Evolutionary conservation across 2,329 filamentous ascomycete genomes (phyloP).

Genomic region (Penicillium digitatum): DNA sequence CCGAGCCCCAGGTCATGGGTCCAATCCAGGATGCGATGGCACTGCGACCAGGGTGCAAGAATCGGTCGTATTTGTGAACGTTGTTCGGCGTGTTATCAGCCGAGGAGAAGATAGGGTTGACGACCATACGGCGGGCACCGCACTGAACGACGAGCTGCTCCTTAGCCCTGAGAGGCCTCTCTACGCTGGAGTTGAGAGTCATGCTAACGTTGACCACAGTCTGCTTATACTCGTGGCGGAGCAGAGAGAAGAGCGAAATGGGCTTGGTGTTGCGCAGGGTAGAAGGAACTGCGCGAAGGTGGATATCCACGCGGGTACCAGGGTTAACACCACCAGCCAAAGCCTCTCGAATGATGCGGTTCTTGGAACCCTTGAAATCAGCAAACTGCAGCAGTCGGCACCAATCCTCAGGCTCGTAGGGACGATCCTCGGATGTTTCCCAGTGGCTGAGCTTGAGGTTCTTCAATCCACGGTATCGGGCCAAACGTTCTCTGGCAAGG

Average conservation of each 20-base stretch:
- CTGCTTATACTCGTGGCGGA: conserved; percentile 93
- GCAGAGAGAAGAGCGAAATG: conserved; percentile 74
- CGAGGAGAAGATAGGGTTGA: conserved; percentile 88
- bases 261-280: conserved; percentile 57
- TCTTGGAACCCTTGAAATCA: conserved; percentile 84
- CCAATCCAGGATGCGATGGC: conserved; percentile 86
- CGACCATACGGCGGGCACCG: conserved; percentile 77
- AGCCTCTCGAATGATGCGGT: conserved; percentile 72
- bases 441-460: conserved; percentile 81
- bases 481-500: conserved; percentile 76
- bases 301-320: conserved; percentile 76
- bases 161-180: conserved; percentile 80
- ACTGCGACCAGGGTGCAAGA: conserved; percentile 82
- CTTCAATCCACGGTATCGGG: conserved; percentile 86
- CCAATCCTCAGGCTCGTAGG: conserved; percentile 88
- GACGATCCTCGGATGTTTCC: conserved; percentile 82
- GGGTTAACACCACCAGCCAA: conserved; percentile 81
- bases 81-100: conserved; percentile 90
- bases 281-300: conserved; percentile 61
- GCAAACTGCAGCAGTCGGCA: conserved; percentile 75
- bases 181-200: conserved; percentile 72
- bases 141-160: conserved; percentile 88
- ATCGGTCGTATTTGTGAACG: conserved; percentile 94
- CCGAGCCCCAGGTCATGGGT: conserved; percentile 86
- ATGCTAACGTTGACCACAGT: conserved; percentile 87